Evolutionary conservation across 495 filamentous ascomycete genomes (phyloP), one percentile per base, ranked within the genome.

Genomic region (Aspergillus mulundensis): DNA sequence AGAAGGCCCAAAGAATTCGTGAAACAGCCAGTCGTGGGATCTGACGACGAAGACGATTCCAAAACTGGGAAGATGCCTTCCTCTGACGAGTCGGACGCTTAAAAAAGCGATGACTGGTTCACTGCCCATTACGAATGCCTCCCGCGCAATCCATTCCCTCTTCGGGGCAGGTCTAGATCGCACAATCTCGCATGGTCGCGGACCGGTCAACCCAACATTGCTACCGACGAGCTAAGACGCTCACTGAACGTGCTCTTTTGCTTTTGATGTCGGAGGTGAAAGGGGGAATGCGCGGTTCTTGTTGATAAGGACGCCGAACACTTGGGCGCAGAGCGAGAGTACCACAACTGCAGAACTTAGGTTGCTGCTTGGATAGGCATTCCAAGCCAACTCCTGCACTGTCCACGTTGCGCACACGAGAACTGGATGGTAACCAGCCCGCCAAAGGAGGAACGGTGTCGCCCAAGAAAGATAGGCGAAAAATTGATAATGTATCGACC

Each of bases 401-500:
- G 77, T 86, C 92, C 93, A 98, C 1, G 91, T 61, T 3, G 64
- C 68, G 65, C 84, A 88, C 60, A 90, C 83, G 39, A 90, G 61
- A 10, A 88, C 57, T 6, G 91, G 90, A 62, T 91, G 87, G 56
- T 88, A 61, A 4, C 87, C 86, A 53, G 85, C 84, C 53, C 83
- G 83, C 91, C 92, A 97, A 45, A 97, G 80, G 19, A 98, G 81
- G 68, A 90, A 96, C 0, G 94, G 94, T 7, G 91, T 91, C 12
- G 89, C 83, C 91, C 91, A 96, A 43, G 89, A 87, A 41, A 96
- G 79, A 77, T 93, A 96, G 47, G 89, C 81, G 75, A 93, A 97
- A 76, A 98, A 98, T 66, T 98, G 94, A 70, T 97, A 98, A 74
- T 98, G 94, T 51, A 98, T 77, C 20, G 86, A 90, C 50, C 94